Evolutionary conservation across 495 filamentous ascomycete species (phyloP).

Genomic region (Aspergillus egyptiacus): DNA sequence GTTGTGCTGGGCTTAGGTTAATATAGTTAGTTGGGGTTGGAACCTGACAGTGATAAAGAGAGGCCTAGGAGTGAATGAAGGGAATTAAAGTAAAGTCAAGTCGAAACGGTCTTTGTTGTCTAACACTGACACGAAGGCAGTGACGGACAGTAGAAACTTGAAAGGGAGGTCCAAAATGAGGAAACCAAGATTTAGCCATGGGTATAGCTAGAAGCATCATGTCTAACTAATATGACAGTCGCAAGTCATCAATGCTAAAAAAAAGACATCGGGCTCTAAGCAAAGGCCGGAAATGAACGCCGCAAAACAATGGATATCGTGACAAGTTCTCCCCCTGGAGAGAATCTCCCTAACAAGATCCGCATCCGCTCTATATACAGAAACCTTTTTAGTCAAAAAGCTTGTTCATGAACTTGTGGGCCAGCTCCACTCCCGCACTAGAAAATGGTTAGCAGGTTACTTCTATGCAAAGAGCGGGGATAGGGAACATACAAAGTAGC

Average conservation of each 20-base stretch:
- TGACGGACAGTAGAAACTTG: too few species aligned
- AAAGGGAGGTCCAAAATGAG: too few species aligned
- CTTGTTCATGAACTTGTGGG: conserved; percentile 76
- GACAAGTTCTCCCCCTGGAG: neutral
- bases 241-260: conserved; percentile 14
- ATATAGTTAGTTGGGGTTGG: too few species aligned
- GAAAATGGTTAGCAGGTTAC: conserved; percentile 25
- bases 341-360: neutral
- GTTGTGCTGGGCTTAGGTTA: too few species aligned
- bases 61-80: too few species aligned
- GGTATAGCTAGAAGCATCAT: conserved; percentile 11
- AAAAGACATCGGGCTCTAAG: conserved; percentile 6
- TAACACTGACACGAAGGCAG: too few species aligned
- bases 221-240: conserved; percentile 8
- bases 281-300: conserved; percentile 2
- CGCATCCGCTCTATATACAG: conserved; percentile 2
- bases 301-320: conserved; percentile 7
- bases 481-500: conserved; percentile 49
- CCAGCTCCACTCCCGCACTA: conserved; percentile 69
- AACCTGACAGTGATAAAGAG: too few species aligned
- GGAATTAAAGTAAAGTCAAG: too few species aligned
- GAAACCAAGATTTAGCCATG: neutral
- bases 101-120: too few species aligned
- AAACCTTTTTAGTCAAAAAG: conserved; percentile 43
- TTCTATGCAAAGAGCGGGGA: neutral